Base-by-base conservation (phyloP, 1,284 basidiomycete species). In the Ustilago cynodontis region DNA sequence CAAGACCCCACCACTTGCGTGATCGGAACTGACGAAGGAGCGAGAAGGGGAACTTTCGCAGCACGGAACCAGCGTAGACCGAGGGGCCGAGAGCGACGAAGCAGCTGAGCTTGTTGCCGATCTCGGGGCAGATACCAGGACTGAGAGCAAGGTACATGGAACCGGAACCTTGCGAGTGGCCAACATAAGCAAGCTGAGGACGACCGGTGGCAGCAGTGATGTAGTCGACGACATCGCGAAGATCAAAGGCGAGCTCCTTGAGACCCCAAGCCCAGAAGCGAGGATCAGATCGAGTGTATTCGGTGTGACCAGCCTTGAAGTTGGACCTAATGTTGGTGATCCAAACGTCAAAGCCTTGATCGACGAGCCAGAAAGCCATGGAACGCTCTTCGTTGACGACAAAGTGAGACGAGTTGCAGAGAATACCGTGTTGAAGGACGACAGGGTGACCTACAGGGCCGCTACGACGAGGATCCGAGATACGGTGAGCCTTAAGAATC, bases 261-360 rank as follows among this genome's bases (percentile, higher is more conserved):
- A 85, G 68, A 52, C 81, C 77, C 81, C 82, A 85, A 26, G 84
- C 83, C 84, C 84, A 85, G 77, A 84, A 85, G n/a, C 84, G 76
- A 22, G 84, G 84, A 61, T 85, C 84, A 54, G 66, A 72, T 13
- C 81, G 79, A 14, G 62, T 65, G 71, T 71, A 85, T 49, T 80
- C 76, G 43, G 79, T 83, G 68, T 85, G 84, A 9, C 83, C 84
- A 8, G 83, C 77, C 43, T 74, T 71, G 69, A 78, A 85, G 75
- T 85, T 85, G 59, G 82, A 80, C 41, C 84, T 78, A 43, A 85
- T 85, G 71, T 85, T 85, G 68, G 83, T 83, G 53, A 79, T 64
- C 84, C 84, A 85, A 8, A 85, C 84, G 43, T 85, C 84, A 47
- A 82, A 85, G 47, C 84, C 84, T 45, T 85, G 84, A 51, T 85